Percentiles rank a stretch among this genome's conserved stretches.
Conservation (phyloP, 108 stramenopile species). For the Skeletonema menzelii region DNA sequence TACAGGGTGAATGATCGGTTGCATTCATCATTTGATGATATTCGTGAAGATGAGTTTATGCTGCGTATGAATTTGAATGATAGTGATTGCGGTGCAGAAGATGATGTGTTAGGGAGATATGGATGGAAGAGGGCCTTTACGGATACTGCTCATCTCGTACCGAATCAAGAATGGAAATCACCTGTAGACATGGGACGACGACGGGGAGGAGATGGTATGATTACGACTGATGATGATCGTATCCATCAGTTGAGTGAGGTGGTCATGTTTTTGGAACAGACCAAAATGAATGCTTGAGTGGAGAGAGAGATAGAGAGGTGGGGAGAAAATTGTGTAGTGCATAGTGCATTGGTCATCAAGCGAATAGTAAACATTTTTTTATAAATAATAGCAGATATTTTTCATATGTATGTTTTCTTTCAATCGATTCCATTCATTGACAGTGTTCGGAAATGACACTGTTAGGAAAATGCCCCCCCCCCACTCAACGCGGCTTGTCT, state of each 20-base stretch:
- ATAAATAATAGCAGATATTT: neutral
- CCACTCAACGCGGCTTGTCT: neutral
- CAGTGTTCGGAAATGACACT: no score
- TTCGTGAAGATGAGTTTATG: constrained; percentile 23
- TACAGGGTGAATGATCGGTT: constrained; percentile 30
- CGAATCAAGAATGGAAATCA: constrained; percentile 21
- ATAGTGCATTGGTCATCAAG: no score
- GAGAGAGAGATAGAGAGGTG: no score
- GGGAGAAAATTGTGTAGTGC: neutral
- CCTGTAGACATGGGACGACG: neutral
- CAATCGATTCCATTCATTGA: neutral
- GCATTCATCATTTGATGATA: constrained; percentile 38
- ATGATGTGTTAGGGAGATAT: constrained; percentile 8
- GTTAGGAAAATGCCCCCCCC: neutral
- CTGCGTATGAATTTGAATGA: constrained; percentile 27
- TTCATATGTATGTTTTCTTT: neutral
- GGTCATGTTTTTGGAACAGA: constrained; percentile 53
- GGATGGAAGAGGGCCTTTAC: constrained; percentile 23
- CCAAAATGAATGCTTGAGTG: constrained; percentile 43
- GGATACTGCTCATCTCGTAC: constrained; percentile 30
- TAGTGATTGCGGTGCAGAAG: neutral
- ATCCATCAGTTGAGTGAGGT: constrained; percentile 36
- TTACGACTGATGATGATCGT: constrained; percentile 10
- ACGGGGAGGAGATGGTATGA: constrained; percentile 4
- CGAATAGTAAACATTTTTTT: no score